Conservation (phyloP, 352 stramenopile genomes). For the Globisporangium sylvaticum region DNA sequence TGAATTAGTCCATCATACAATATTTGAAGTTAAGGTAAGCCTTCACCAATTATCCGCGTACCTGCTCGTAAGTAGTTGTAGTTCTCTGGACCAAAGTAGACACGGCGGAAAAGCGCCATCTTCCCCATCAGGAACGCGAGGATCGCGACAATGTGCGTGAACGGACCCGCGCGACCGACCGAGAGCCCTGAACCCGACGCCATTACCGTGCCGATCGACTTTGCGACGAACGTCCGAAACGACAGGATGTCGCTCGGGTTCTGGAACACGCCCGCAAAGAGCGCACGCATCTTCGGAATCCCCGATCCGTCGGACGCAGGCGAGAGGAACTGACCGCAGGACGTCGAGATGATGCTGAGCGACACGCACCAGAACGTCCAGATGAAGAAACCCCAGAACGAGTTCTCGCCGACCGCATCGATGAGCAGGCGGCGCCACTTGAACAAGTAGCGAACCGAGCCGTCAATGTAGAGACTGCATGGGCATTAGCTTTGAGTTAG, state of each 20-base stretch:
- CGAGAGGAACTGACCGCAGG: slow-evolving; percentile 56
- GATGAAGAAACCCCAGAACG: slow-evolving; percentile 52
- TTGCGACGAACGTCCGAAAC: slow-evolving; percentile 59
- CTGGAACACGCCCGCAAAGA: slow-evolving; percentile 73
- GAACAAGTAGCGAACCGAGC: slow-evolving; percentile 65
- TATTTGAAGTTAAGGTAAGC: not conserved
- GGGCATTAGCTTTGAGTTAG: too few species aligned
- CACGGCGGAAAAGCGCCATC: slow-evolving; percentile 59
- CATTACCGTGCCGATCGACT: slow-evolving; percentile 62
- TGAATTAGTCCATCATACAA: not conserved
- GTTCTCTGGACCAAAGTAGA: slow-evolving; percentile 66
- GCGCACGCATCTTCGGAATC: slow-evolving; percentile 67
- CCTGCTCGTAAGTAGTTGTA: slow-evolving; percentile 66
- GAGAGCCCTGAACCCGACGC: slow-evolving; percentile 64
- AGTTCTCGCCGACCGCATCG: slow-evolving; percentile 52
- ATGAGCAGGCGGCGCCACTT: slow-evolving; percentile 50
- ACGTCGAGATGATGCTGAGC: slow-evolving; percentile 49
- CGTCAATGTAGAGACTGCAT: slow-evolving; percentile 56
- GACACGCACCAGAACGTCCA: slow-evolving; percentile 65
- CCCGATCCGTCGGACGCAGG: slow-evolving; percentile 69
- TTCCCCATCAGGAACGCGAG: slow-evolving; percentile 68
- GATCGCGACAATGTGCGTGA: slow-evolving; percentile 74
- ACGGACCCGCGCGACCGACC: slow-evolving; percentile 62
- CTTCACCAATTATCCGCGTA: slow-evolving; percentile 13
- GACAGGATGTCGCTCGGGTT: slow-evolving; percentile 65